Evolutionary conservation across 768 basidiomycete species (phyloP).

Genomic region (Gymnopilus junonius): DNA sequence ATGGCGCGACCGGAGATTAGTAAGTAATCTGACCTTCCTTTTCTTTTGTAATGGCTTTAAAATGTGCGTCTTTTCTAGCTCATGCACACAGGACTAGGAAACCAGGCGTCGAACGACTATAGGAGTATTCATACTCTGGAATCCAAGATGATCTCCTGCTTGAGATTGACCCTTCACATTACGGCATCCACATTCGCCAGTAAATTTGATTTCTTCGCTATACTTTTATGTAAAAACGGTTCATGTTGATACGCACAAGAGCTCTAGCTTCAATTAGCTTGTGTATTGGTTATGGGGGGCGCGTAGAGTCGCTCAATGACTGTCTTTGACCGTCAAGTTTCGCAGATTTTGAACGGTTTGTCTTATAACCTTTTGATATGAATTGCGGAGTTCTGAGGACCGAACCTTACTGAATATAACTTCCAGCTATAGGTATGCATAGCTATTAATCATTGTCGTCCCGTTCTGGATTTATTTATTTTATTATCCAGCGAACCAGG

Average conservation of each 20-base stretch:
- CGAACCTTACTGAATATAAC: not conserved
- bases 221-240: too few species aligned
- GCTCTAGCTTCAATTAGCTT: not conserved
- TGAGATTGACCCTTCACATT: constrained; percentile 14
- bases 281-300: constrained; percentile 19
- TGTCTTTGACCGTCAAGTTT: not conserved
- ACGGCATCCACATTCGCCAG: constrained; percentile 21
- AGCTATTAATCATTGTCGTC: not conserved
- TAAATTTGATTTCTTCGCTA: not conserved
- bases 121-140: constrained; percentile 28
- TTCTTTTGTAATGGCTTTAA: not conserved
- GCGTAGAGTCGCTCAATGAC: constrained; percentile 23
- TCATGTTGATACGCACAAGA: not conserved
- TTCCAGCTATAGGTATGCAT: not conserved
- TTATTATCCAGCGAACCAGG: constrained; percentile 13
- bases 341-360: not conserved
- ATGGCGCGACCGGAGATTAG: constrained; percentile 38
- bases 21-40: constrained; percentile 17
- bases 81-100: constrained; percentile 30
- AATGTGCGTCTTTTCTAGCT: constrained; percentile 18
- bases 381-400: too few species aligned
- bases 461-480: not conserved
- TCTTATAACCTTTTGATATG: not conserved
- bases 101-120: constrained; percentile 27
- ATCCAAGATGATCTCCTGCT: constrained; percentile 26